Base-by-base conservation (phyloP, 1,284 basidiomycete species). In the Ganoderma leucocontextum region DNA sequence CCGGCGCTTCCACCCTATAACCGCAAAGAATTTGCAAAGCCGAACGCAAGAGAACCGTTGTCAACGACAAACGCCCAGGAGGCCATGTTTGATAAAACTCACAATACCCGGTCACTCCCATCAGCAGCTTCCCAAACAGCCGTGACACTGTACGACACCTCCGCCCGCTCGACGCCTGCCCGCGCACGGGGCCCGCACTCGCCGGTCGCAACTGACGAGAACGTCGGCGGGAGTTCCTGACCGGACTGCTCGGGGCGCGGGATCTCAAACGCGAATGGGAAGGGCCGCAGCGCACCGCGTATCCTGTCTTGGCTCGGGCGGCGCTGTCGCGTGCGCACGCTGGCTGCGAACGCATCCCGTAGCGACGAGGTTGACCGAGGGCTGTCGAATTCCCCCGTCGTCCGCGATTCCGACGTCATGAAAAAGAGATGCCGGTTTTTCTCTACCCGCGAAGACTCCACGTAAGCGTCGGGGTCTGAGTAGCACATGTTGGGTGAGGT, bases 201-300 rank as follows among this genome's bases (percentile, higher is more conserved):
- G 10, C 74, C 70, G 25, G 75, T 62, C 2, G 74, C 72, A 22
- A 79, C 76, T 7, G 79, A 75, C 36, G 81, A 82, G 72, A 89
- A 90, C 0, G 88, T 87, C 0, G 87, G 81, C 0, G 91, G 91
- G 44, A 92, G 78, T 72, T 90, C 88, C 72, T 90, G 89, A 0
- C 86, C 85, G 1, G 79, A 74, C 59, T 83, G 78, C 38, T 77
- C 79, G 60, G 86, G 82, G 39, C 80, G 83, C 38, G 90, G 88
- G 33, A 91, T 80, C 3, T 86, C 82, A 70, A 92, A 90, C 6
- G 80, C 78, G 72, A 91, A 92, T 7, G 88, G 82, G 76, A 85
- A 88, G 0, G 82, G 81, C 62, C 85, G 82, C 62, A 76, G 70
- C 12, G 75, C 71, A 36, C 72, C 71, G 19, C 60, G 66, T 17